Conservation (phyloP, 352 stramenopile genomes). For the Globisporangium sylvaticum region DNA sequence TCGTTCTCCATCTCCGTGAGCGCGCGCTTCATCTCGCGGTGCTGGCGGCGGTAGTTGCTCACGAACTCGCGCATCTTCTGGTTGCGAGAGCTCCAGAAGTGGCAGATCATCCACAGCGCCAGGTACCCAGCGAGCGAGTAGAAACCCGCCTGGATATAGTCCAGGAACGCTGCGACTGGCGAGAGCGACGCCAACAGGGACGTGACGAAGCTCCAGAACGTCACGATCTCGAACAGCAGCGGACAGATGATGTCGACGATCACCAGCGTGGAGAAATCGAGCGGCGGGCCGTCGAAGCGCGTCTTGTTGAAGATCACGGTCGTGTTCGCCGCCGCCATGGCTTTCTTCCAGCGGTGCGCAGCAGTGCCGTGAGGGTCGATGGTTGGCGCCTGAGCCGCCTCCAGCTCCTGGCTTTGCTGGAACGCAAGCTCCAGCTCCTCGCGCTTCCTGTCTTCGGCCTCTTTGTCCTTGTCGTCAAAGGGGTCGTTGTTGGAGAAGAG, state of each 20-base stretch:
- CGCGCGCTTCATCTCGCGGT: constrained; percentile 69
- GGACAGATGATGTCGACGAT: constrained; percentile 82
- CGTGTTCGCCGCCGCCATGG: constrained; percentile 57
- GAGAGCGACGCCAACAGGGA: constrained; percentile 62
- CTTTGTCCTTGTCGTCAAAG: constrained; percentile 75
- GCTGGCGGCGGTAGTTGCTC: constrained; percentile 78
- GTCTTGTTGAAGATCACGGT: constrained; percentile 74
- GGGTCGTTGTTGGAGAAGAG: constrained; percentile 54
- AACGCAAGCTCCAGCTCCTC: constrained; percentile 60
- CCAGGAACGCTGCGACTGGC: constrained; percentile 67
- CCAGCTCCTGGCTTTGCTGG: constrained; percentile 34
- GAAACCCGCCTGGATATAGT: constrained; percentile 80
- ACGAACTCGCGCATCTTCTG: constrained; percentile 87
- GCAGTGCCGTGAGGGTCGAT: constrained; percentile 18
- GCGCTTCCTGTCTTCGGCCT: constrained; percentile 64
- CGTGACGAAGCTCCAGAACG: constrained; percentile 60
- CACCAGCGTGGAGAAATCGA: constrained; percentile 84
- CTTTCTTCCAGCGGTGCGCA: constrained; percentile 68
- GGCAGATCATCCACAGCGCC: constrained; percentile 73
- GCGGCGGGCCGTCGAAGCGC: constrained; percentile 69
- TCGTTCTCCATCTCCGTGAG: constrained; percentile 75
- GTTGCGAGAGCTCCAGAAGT: constrained; percentile 84
- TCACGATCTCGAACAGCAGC: constrained; percentile 76
- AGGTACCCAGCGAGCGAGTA: constrained; percentile 74
- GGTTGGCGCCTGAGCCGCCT: constrained; percentile 15